Base-by-base conservation (phyloP, 1,284 basidiomycete genomes). In the Acaromyces ingoldii region DNA sequence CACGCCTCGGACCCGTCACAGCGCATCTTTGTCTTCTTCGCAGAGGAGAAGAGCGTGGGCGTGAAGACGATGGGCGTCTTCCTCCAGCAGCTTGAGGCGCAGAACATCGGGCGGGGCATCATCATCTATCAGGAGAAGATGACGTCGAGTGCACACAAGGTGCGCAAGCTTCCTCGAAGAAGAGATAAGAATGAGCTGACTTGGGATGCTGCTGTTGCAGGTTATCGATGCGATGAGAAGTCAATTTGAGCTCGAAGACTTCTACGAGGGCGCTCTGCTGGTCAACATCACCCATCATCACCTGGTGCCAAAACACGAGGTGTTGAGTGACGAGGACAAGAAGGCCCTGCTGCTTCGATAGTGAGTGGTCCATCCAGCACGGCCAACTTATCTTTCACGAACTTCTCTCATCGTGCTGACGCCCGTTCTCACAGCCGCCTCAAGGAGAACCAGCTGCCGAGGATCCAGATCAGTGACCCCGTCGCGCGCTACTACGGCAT, bases 401-500 rank as follows among this genome's bases (percentile, higher is more conserved):
- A 34, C 13, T 25, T 34, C 22, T 24, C 34, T 37, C 30, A 10
- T 38, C 15, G 28, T 13, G 19, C 31, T 19, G 4, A 15, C 28
- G 31, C n/a, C 21, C 5, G 26, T 36, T 48, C 31, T 55, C 30
- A 51, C 24, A 95, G 92, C 78, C 92, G 95, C 57, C 79, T 99
- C 60, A 96, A 96, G 77, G 95, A 98, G 74, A 97, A 92, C 1
- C 95, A 99, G 74, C 81, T 99, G 56, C 95, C 95, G 46, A 86
- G 95, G 31, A 98, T 99, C 66, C 92, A 96, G 78, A 78, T 95
- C 49, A 85, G 85, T 17, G 95, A 99, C 78, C 95, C 95, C 4
- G 93, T 99, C 11, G 91, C 93, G 33, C 84, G 91, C 59, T 98
- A 99, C 78, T 99, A 96, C 79, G 95, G 95, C 45, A 82, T 98